Conservation (phyloP, 129 eudicot genomes). For the Tanacetum coccineum region DNA sequence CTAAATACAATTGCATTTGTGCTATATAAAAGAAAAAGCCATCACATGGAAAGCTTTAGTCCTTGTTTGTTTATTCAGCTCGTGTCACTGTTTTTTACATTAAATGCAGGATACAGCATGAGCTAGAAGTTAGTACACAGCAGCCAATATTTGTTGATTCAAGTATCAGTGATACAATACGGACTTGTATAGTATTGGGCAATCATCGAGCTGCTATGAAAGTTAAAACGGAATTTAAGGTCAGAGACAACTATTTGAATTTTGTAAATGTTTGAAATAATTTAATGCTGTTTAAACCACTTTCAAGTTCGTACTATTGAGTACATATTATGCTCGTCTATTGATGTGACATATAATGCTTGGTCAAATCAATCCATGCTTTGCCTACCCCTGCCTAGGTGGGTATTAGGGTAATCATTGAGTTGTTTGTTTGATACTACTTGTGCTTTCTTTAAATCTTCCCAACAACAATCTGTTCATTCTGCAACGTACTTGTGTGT, state of each 20-base stretch:
- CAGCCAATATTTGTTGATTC: conserved; percentile 97
- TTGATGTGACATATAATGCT: no score
- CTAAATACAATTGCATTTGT: background rate
- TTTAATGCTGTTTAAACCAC: conserved; percentile 4
- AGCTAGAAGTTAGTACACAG: conserved; percentile 78
- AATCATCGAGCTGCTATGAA: conserved; percentile 87
- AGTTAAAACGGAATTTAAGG: conserved; percentile 97
- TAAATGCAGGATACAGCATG: conserved; percentile 81
- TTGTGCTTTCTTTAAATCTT: background rate
- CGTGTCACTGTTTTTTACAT: conserved; percentile 9
- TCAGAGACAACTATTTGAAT: conserved; percentile 27
- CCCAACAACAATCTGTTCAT: conserved; percentile 8
- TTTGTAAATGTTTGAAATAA: conserved; percentile 9
- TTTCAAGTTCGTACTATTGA: background rate
- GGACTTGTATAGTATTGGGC: conserved; percentile 93
- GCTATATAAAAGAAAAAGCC: no score
- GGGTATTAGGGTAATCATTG: no score
- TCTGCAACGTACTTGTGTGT: background rate
- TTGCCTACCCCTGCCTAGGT: no score
- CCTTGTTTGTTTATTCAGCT: background rate
- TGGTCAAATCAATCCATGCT: no score
- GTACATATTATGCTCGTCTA: conserved; percentile 5
- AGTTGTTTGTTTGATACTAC: no score
- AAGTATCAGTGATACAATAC: conserved; percentile 93
- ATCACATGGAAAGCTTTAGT: no score